Evolutionary conservation across 331 rosid genomes (phyloP), one percentile per base, ranked within the genome.

Genomic region (Cucumis variabilis): DNA sequence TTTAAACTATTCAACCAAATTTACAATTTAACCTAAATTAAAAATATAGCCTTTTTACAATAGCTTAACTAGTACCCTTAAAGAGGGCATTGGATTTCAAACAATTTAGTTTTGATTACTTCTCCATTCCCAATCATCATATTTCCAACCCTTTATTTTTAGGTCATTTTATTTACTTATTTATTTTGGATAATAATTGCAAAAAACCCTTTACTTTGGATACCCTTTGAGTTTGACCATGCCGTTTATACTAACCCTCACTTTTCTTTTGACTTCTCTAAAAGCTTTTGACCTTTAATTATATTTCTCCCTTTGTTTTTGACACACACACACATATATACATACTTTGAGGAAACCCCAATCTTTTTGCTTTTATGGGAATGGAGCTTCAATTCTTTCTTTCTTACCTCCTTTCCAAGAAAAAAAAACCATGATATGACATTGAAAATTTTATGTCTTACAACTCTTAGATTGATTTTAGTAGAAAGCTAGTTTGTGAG

Each of bases 231-330:
- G 53, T 73, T 73, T 73, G 79, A 73, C 25, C 53, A 72, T 62
- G 24, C 2, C 9, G 7, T 62, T 6, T 20, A 62, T 62, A 62
- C 67, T 58, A 58, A 9, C 9, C 23, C 46, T 72, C 76, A 1
- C 55, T 73, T 41, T 73, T 73, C 25, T 46, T 75, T 75, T 75
- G 58, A 44, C 82, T 75, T 75, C 30, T 46, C 12, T 75, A 75
- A 46, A 21, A 74, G 60, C 62, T 46, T n/a, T 75, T 75, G 82
- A 46, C 80, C 80, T 73, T 70, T 73, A 73, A 72, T 72, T 71
- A 63, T 71, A 63, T 58, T 55, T 13, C 60, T 21, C 9, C 63
- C 65, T 58, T 65, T 65, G 70, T 65, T 65, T 10, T 65, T 65
- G 70, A 65, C 28, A 63, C 37, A 33, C 37, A 33, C 37, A 33